phyloP scores from a whole-genome alignment of 169 alveolate species.

The Condylostoma magnum region DNA sequence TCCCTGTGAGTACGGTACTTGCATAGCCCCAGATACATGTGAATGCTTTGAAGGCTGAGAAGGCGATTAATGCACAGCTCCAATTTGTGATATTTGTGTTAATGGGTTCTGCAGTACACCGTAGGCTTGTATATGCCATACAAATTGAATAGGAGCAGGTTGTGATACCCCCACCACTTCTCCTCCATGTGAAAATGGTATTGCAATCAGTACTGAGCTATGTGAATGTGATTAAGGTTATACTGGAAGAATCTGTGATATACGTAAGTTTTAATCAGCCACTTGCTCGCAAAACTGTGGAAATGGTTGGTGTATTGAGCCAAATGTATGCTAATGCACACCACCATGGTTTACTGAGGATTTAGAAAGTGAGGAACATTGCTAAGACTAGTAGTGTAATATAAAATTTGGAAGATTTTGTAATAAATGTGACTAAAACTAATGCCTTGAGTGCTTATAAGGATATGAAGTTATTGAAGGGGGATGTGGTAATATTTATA shows the following conservation, averaged over 20 bases:
- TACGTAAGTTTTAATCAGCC: slow-evolving; percentile 39
- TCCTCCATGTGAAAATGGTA: slow-evolving; percentile 66
- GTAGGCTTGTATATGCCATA: slow-evolving; percentile 62
- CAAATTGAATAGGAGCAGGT: slow-evolving; percentile 57
- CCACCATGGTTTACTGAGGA: slow-evolving; percentile 39
- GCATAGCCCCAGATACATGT: slow-evolving; percentile 60
- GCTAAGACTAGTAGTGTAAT: slow-evolving; percentile 19
- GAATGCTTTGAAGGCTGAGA: slow-evolving; percentile 58
- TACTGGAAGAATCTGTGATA: slow-evolving; percentile 71
- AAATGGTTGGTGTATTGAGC: slow-evolving; percentile 51
- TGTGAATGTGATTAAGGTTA: slow-evolving; percentile 67
- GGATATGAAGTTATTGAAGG: slow-evolving; percentile 7
- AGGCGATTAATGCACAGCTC: slow-evolving; percentile 54
- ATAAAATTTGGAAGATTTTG: slow-evolving; percentile 32
- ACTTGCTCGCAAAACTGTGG: too few relatives aligned
- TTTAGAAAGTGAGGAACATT: background rate
- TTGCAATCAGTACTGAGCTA: slow-evolving; percentile 45
- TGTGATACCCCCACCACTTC: slow-evolving; percentile 47
- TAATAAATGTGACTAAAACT: slow-evolving; percentile 9
- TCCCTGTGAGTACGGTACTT: slow-evolving; percentile 58
- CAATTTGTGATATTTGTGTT: slow-evolving; percentile 54
- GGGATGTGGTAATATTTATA: too few relatives aligned
- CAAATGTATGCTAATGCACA: slow-evolving; percentile 45
- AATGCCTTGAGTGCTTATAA: slow-evolving; percentile 42
- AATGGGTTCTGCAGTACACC: slow-evolving; percentile 71